Percentiles rank a stretch among this genome's conserved stretches.
These are phyloP conservation scores for Periconia macrospinosa DNA, from an alignment of 2,329 filamentous ascomycete species.

Conservation along the genomic window DNA sequence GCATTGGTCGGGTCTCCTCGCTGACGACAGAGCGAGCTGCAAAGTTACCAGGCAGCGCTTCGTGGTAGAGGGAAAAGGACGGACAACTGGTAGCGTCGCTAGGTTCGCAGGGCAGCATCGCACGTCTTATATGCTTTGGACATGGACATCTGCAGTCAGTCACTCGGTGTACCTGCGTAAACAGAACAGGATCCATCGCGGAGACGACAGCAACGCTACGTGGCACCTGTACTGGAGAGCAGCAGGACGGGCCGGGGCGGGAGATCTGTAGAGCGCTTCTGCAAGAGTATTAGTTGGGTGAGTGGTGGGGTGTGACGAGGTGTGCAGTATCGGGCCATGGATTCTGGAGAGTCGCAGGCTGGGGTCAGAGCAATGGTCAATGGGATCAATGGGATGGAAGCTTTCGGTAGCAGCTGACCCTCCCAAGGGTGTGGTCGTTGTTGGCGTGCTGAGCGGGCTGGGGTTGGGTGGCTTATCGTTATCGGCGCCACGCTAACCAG, in stretches of 20 bases:
- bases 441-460: background rate
- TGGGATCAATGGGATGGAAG: too few species aligned
- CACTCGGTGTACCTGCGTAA: conserved; percentile 19
- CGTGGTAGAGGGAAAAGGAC: too few species aligned
- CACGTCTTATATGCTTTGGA: background rate
- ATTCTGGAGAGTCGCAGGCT: too few species aligned
- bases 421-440: background rate
- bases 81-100: background rate
- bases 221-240: conserved; percentile 42
- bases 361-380: too few species aligned
- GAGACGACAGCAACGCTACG: conserved; percentile 15
- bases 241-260: conserved; percentile 38
- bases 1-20: conserved; percentile 8
- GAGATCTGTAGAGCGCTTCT: conserved; percentile 38
- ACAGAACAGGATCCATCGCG: conserved; percentile 34
- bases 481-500: conserved; percentile 10
- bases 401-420: conserved; percentile 6
- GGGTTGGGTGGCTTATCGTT: conserved; percentile 11
- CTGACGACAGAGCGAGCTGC: background rate
- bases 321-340: conserved; percentile 20
- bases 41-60: too few species aligned
- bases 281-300: conserved; percentile 22
- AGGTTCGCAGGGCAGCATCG: background rate
- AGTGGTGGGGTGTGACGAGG: conserved; percentile 24
- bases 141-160: too few species aligned